Conservation (phyloP, 805 yeast species). For the Candida broadrunensis region DNA sequence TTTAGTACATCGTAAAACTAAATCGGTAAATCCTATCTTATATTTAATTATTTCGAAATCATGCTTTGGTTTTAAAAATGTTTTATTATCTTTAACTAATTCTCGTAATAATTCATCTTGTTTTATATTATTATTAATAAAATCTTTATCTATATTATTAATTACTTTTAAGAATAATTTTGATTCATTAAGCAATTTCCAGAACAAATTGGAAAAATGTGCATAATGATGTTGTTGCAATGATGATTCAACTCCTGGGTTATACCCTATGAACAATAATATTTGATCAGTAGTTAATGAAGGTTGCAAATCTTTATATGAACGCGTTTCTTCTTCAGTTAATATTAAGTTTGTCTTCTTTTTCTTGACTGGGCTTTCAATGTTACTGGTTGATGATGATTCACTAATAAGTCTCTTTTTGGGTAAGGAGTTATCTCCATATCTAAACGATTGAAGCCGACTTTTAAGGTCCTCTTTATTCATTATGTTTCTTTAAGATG, state of each 20-base stretch:
- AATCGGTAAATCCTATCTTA: slow-evolving; percentile 67
- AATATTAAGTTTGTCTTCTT: no score
- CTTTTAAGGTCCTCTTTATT: background rate
- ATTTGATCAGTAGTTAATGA: slow-evolving; percentile 21
- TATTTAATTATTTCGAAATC: slow-evolving; percentile 44
- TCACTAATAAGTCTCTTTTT: background rate
- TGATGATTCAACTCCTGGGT: slow-evolving; percentile 68
- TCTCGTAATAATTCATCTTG: slow-evolving; percentile 10
- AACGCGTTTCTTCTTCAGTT: background rate
- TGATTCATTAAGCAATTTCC: slow-evolving; percentile 60
- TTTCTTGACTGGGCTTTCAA: no score
- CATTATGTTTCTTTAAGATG: no score
- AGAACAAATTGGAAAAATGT: slow-evolving; percentile 63
- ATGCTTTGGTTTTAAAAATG: slow-evolving; percentile 17
- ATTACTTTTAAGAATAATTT: slow-evolving; percentile 32
- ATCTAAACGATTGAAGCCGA: background rate
- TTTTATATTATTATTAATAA: slow-evolving; percentile 2
- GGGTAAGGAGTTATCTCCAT: background rate
- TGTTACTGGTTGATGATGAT: background rate
- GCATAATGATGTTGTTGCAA: slow-evolving; percentile 68
- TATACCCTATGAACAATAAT: slow-evolving; percentile 65
- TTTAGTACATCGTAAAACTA: slow-evolving; percentile 62
- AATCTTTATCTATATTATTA: slow-evolving; percentile 1
- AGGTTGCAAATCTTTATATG: slow-evolving; percentile 23
- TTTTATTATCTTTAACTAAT: slow-evolving; percentile 11